A percentile compares a stretch with the other conserved stretches of the same genome.
phyloP scores from a whole-genome alignment of 2,329 filamentous ascomycete genomes.

The Arthrobotrys entomopaga region DNA sequence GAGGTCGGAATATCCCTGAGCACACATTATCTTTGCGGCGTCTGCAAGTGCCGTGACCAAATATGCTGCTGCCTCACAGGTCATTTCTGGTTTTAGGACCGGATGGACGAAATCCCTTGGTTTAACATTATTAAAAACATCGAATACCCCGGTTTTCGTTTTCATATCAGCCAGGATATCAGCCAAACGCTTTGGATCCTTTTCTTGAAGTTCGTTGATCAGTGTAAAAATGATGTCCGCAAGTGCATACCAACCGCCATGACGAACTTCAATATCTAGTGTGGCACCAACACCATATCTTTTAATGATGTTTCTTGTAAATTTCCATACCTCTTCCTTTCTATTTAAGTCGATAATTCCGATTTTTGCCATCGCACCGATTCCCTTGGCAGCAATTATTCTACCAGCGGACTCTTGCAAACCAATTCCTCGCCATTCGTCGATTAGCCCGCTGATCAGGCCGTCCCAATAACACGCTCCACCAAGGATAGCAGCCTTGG shows the following conservation, averaged over 20 bases:
- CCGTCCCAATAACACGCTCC: constrained; percentile 74
- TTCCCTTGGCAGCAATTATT: constrained; percentile 75
- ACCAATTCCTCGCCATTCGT: constrained; percentile 85
- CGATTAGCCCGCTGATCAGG: constrained; percentile 74
- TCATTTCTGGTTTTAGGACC: constrained; percentile 71
- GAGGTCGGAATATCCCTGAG: constrained; percentile 43
- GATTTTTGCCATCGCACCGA: constrained; percentile 69
- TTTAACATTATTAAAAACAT: constrained; percentile 60
- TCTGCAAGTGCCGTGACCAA: constrained; percentile 67
- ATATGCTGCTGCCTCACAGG: constrained; percentile 71
- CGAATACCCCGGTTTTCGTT: constrained; percentile 57
- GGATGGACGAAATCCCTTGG: constrained; percentile 62
- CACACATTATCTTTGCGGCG: constrained; percentile 47
- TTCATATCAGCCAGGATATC: constrained; percentile 41
- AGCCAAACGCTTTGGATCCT: constrained; percentile 28
- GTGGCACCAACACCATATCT: constrained; percentile 56
- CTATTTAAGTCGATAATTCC: constrained; percentile 39
- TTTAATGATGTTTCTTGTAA: constrained; percentile 55
- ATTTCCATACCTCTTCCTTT: constrained; percentile 36
- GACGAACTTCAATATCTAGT: constrained; percentile 57
- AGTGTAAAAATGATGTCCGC: constrained; percentile 56
- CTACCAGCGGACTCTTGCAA: constrained; percentile 80
- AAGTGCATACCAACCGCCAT: constrained; percentile 58
- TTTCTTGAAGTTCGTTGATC: constrained; percentile 30
- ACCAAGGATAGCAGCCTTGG: constrained; percentile 74